Conservation (phyloP, 345 rosid genomes). For the Angophora floribunda region DNA sequence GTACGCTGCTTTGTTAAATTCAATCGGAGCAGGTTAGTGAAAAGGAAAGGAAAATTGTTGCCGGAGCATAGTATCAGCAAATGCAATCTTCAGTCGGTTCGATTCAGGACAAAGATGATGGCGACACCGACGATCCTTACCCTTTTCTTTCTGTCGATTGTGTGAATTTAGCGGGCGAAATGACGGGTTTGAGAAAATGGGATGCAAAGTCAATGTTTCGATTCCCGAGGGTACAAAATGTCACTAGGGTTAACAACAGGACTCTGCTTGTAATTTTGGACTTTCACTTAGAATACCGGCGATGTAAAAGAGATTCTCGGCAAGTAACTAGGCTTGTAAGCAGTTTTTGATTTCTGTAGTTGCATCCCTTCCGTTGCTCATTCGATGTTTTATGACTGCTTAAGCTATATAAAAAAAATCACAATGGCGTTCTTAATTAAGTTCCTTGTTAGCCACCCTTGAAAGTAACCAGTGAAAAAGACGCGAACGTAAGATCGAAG, state of each 20-base stretch:
- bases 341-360: neutral
- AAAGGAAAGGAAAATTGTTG: neutral
- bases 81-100: neutral
- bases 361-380: neutral
- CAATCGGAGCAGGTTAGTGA: neutral
- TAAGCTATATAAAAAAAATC: neutral
- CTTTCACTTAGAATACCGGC: neutral
- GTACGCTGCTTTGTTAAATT: neutral
- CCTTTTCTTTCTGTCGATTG: neutral
- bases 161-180: neutral
- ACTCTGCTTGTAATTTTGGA: neutral
- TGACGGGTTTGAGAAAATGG: neutral
- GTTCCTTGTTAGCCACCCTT: neutral
- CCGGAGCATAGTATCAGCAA: neutral
- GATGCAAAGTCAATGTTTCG: neutral
- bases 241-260: neutral
- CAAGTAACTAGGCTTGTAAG: neutral
- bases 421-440: neutral
- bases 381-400: neutral
- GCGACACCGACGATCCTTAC: neutral
- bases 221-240: neutral
- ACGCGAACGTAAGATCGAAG: neutral
- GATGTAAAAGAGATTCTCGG: neutral
- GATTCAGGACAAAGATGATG: neutral
- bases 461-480: neutral